Percentiles rank a stretch among this genome's conserved stretches.
phyloP scores from a whole-genome alignment of 495 filamentous ascomycete genomes.

The Glutinoglossum americanum region DNA sequence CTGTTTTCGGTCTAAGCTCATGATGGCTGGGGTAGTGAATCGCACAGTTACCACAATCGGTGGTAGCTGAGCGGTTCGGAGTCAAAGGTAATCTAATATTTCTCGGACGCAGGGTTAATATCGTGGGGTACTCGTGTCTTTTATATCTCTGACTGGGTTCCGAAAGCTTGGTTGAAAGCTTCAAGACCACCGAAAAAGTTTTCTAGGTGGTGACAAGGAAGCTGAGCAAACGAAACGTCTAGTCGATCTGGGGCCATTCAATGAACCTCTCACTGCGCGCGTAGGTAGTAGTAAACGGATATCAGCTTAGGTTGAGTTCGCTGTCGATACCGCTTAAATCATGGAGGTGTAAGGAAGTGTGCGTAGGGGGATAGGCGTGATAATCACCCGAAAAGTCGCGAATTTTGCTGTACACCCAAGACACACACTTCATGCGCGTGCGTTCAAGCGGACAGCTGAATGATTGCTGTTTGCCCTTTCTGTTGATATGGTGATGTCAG shows the following conservation, averaged over 20 bases:
- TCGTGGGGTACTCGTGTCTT: neutral
- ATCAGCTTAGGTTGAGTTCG: neutral
- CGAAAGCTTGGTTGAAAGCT: neutral
- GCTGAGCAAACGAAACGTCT: constrained; percentile 2
- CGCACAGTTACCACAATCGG: neutral
- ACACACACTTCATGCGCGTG: neutral
- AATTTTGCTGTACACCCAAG: neutral
- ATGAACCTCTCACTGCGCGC: neutral
- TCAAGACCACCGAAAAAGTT: neutral
- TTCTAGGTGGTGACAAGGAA: neutral
- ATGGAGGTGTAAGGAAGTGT: neutral
- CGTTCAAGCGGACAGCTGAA: neutral
- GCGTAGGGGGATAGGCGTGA: neutral
- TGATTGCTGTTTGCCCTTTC: neutral
- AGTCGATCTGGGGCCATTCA: neutral
- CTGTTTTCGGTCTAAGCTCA: neutral
- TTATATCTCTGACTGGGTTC: neutral
- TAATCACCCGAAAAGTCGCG: neutral
- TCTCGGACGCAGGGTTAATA: neutral
- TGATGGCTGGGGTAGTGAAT: neutral
- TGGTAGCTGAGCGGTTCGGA: neutral
- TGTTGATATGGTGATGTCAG: neutral
- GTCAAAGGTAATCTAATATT: neutral
- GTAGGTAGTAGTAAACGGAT: neutral
- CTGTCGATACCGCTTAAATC: neutral